These are phyloP conservation scores for Trichothecium sympodiale DNA, from an alignment of 2,329 filamentous ascomycete genomes.

Conservation along the genomic window DNA sequence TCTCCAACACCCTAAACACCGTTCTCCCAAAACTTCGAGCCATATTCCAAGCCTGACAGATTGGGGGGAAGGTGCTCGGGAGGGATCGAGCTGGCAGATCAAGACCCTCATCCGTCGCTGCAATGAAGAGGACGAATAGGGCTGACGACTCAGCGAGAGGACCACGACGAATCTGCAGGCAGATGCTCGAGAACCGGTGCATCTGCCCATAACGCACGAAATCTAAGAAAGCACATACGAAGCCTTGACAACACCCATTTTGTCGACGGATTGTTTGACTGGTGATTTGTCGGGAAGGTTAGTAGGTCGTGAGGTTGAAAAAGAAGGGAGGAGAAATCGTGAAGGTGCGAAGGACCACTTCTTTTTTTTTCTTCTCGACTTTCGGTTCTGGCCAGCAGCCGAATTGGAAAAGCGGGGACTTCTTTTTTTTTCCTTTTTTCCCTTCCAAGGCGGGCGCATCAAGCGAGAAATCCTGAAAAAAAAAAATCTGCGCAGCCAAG, in stretches of 20 bases:
- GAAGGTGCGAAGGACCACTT: background rate
- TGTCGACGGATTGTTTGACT: conserved; percentile 25
- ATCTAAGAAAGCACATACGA: conserved; percentile 42
- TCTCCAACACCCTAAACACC: conserved; percentile 64
- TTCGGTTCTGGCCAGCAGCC: background rate
- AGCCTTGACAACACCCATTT: conserved; percentile 23
- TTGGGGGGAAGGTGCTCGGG: conserved; percentile 49
- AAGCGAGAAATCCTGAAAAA: background rate
- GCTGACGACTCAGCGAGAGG: conserved; percentile 55
- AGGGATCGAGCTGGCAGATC: conserved; percentile 68
- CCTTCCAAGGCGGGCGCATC: conserved; percentile 1
- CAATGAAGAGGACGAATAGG: no score
- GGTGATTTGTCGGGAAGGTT: conserved; percentile 23
- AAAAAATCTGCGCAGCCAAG: conserved; percentile 14
- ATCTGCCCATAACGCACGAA: conserved; percentile 20
- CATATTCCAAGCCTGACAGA: conserved; percentile 30
- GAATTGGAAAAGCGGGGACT: background rate
- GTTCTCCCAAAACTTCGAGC: conserved; percentile 44
- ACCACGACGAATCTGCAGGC: conserved; percentile 66
- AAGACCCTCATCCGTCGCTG: conserved; percentile 8
- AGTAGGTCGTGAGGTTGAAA: conserved; percentile 12
- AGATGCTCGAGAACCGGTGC: conserved; percentile 35
- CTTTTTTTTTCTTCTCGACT: background rate
- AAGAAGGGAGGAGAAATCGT: conserved; percentile 4
- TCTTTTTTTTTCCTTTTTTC: conserved; percentile 9